These are phyloP conservation scores for Micractinium sp. DNA, from an alignment of 139 green algal genomes.

Conservation along the genomic window DNA sequence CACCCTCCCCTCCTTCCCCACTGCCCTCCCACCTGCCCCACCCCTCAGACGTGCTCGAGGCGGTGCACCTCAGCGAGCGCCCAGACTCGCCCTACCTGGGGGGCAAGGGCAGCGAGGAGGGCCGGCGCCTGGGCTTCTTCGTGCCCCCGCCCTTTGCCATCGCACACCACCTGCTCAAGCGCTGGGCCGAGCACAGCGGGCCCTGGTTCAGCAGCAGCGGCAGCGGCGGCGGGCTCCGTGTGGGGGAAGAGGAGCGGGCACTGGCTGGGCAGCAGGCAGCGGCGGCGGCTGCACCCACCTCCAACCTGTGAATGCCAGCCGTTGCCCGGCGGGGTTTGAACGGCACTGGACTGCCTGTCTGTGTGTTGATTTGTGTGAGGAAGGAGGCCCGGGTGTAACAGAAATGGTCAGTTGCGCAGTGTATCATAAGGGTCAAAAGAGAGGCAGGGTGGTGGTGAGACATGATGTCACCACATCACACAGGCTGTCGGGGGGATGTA, in stretches of 20 bases:
- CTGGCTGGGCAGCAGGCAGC: neutral
- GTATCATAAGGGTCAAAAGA: too few relatives aligned
- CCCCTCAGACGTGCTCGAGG: constrained; percentile 28
- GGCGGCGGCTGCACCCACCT: too few relatives aligned
- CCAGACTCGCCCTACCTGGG: constrained; percentile 24
- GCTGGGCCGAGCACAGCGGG: constrained; percentile 57
- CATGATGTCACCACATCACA: too few relatives aligned
- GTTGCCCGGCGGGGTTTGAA: too few relatives aligned
- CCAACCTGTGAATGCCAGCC: too few relatives aligned
- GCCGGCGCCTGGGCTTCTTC: constrained; percentile 58
- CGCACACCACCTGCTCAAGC: constrained; percentile 80
- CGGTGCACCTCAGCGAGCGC: constrained; percentile 17
- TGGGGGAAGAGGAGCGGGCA: neutral
- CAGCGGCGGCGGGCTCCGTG: neutral
- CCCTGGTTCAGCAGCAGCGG: constrained; percentile 60
- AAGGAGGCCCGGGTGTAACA: too few relatives aligned
- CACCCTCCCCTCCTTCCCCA: neutral
- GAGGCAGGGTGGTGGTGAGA: too few relatives aligned
- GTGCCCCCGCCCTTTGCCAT: constrained; percentile 81
- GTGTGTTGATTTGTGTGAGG: too few relatives aligned
- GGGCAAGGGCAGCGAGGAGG: constrained; percentile 9
- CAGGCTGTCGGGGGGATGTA: too few relatives aligned
- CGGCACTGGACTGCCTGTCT: too few relatives aligned
- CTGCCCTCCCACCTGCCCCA: neutral
- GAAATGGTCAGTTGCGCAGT: too few relatives aligned